A percentile compares a stretch with the other conserved stretches of the same genome.
Evolutionary conservation across 2,329 filamentous ascomycete species (phyloP).

Genomic region (Penicillium sp.): DNA sequence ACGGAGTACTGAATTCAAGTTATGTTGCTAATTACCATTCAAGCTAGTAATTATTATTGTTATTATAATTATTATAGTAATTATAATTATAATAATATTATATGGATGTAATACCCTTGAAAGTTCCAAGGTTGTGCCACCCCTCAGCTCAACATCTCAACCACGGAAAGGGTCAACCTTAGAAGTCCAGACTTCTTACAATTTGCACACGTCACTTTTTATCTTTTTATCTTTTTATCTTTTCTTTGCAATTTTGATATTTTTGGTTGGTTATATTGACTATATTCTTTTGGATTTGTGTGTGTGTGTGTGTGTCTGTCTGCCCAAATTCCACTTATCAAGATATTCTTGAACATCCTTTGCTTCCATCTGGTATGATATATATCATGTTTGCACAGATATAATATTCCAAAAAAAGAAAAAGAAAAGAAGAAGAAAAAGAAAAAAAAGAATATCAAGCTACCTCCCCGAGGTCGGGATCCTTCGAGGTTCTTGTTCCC

Average conservation of each 20-base stretch:
- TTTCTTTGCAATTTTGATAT: not conserved
- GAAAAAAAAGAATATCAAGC: not conserved
- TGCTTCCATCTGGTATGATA: not conserved
- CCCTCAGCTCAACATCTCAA: not conserved
- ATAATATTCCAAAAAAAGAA: not conserved
- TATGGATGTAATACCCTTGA: not conserved
- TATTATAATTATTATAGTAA: not conserved
- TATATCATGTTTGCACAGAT: not conserved
- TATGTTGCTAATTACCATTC: not conserved
- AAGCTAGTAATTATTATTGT: not conserved
- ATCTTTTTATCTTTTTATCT: slow-evolving; percentile 5
- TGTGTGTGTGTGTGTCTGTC: not conserved
- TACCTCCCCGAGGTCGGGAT: slow-evolving; percentile 10
- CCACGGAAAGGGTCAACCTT: slow-evolving; percentile 9
- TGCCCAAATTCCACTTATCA: not conserved
- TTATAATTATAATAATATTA: too few species aligned
- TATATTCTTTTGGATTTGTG: not conserved
- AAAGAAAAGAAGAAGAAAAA: not conserved
- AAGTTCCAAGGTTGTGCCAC: slow-evolving; percentile 12
- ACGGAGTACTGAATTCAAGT: not conserved
- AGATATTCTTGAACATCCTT: not conserved
- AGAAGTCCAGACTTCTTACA: slow-evolving; percentile 15
- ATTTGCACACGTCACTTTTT: slow-evolving; percentile 23
- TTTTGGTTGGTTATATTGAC: not conserved
- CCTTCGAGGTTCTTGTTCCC: slow-evolving; percentile 17